These are phyloP conservation scores for Acacia melanoxylon DNA, from an alignment of 306 rosid genomes.

Conservation along the genomic window DNA sequence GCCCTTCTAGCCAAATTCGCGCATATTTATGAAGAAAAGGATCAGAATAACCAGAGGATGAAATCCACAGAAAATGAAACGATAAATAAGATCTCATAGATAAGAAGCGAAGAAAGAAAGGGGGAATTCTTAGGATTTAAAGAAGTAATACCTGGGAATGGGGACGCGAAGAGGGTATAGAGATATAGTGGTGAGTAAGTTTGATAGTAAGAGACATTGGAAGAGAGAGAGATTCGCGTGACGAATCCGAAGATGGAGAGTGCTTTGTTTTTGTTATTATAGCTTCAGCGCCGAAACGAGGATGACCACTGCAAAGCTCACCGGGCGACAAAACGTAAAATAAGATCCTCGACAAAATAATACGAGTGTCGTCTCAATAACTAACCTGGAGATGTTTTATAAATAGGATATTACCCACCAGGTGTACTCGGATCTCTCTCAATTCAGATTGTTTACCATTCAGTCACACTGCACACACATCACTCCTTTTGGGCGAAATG, in stretches of 20 bases:
- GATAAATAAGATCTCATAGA: background rate
- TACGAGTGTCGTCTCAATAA: too few relatives aligned
- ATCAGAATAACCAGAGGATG: background rate
- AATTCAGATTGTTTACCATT: too few relatives aligned
- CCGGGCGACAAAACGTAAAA: too few relatives aligned
- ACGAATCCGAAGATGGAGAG: background rate
- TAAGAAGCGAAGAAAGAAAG: background rate
- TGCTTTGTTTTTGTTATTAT: background rate
- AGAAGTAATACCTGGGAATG: constrained; percentile 35
- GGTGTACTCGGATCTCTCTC: too few relatives aligned
- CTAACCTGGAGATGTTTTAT: too few relatives aligned
- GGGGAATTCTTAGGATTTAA: background rate
- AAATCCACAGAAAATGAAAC: background rate
- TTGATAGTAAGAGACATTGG: constrained; percentile 38
- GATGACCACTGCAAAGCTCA: background rate
- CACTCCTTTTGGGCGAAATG: too few relatives aligned
- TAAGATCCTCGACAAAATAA: too few relatives aligned
- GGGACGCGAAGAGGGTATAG: constrained; percentile 13
- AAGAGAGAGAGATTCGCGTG: background rate
- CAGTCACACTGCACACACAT: too few relatives aligned
- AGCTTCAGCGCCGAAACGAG: background rate
- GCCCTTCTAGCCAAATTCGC: constrained; percentile 23
- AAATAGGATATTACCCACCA: too few relatives aligned
- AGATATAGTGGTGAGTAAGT: constrained; percentile 15
- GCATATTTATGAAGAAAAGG: constrained; percentile 14